Conservation (phyloP, 2,329 filamentous ascomycete species). For the Nakataea oryzae region DNA sequence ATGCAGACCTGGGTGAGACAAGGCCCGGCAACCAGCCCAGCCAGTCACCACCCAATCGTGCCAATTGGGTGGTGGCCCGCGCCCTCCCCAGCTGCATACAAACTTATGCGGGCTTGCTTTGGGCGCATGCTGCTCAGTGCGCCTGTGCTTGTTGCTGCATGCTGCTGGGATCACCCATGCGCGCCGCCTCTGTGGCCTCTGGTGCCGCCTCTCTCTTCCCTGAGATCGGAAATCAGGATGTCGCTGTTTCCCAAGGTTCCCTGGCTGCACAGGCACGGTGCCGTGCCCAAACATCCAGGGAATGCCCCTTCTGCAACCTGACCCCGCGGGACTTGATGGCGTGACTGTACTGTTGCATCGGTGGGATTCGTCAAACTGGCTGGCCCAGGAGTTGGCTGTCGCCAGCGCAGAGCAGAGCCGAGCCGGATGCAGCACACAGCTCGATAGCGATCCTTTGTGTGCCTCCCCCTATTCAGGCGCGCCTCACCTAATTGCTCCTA, state of each 20-base stretch:
- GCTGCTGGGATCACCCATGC: not conserved
- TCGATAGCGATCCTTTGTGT: not conserved
- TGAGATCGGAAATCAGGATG: not conserved
- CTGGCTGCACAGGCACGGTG: too few species aligned
- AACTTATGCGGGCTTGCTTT: not conserved
- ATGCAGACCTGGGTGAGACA: not conserved
- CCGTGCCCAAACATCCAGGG: not conserved
- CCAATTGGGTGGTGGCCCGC: not conserved
- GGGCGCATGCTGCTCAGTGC: not conserved
- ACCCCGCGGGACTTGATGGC: not conserved
- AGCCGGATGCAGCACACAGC: not conserved
- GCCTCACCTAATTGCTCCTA: not conserved
- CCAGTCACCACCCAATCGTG: too few species aligned
- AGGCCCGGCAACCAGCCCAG: too few species aligned
- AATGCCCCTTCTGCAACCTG: too few species aligned
- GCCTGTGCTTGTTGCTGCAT: not conserved
- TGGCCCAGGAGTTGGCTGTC: too few species aligned
- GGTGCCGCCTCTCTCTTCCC: not conserved
- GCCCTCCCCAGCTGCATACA: not conserved
- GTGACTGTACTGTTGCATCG: not conserved
- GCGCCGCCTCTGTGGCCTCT: too few species aligned
- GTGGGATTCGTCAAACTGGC: too few species aligned
- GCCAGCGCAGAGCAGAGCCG: too few species aligned
- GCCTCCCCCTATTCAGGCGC: not conserved
- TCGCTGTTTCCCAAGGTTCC: not conserved